Evolutionary conservation across 495 filamentous ascomycete genomes (phyloP).

Genomic region (Lepidopterella palustris): DNA sequence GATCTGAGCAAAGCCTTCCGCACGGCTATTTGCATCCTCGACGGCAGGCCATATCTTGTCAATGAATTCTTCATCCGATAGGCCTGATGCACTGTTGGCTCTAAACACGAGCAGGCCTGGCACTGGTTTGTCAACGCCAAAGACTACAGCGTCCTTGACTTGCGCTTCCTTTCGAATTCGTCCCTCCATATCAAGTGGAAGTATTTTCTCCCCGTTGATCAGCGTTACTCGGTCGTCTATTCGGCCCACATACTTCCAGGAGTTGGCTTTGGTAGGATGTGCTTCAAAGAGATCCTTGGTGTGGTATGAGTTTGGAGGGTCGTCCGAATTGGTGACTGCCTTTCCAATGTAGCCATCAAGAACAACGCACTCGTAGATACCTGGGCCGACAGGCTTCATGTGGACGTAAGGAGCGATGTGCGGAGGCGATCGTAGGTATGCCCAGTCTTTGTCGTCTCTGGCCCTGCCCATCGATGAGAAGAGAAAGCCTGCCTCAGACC

Average conservation of each 20-base stretch:
- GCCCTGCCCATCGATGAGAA: constrained; percentile 48
- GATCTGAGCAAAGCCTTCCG: constrained; percentile 4
- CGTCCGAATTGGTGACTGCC: constrained; percentile 48
- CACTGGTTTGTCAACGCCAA: constrained; percentile 38
- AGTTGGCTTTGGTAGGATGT: constrained; percentile 51
- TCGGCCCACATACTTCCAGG: constrained; percentile 60
- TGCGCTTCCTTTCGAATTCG: constrained; percentile 45
- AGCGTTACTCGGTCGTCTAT: constrained; percentile 60
- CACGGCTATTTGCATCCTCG: constrained; percentile 18
- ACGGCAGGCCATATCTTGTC: constrained; percentile 22
- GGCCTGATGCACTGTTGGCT: constrained; percentile 2
- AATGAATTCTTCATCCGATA: constrained; percentile 20
- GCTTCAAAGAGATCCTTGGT: constrained; percentile 58
- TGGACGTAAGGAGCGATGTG: constrained; percentile 29
- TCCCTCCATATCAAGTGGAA: constrained; percentile 58
- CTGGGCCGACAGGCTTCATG: constrained; percentile 24
- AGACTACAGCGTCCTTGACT: constrained; percentile 53
- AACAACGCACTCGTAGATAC: constrained; percentile 42
- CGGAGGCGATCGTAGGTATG: constrained; percentile 36
- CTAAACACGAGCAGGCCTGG: constrained; percentile 33
- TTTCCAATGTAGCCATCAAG: constrained; percentile 47
- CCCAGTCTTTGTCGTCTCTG: constrained; percentile 40
- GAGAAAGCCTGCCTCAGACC: constrained; percentile 52
- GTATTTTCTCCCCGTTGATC: constrained; percentile 62
- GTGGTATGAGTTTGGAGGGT: constrained; percentile 42